Conservation (phyloP, 73 alveolate species). For the Tetrahymena malaccensis region DNA sequence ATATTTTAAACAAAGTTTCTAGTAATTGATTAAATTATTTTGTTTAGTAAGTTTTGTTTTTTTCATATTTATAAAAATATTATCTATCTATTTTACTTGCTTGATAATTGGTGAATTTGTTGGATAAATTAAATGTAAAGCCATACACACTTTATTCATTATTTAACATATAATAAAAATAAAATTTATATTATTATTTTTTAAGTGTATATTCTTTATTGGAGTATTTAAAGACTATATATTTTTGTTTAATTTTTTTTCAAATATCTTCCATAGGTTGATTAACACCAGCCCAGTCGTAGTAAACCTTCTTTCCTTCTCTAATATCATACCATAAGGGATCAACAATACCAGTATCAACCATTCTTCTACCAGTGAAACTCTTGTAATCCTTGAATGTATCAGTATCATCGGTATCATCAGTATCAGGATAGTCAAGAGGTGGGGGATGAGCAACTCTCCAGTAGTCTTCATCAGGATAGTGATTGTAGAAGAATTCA, state of each 20-base stretch:
- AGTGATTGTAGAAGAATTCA: conserved; percentile 29
- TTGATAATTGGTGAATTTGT: background rate
- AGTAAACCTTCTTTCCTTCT: conserved; percentile 38
- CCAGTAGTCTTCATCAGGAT: conserved; percentile 49
- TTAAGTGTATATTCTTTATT: background rate
- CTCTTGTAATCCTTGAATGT: conserved; percentile 23
- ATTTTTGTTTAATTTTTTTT: background rate
- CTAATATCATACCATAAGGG: conserved; percentile 37
- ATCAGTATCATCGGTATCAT: conserved; percentile 48
- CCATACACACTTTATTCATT: background rate
- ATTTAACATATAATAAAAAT: background rate
- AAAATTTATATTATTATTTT: background rate
- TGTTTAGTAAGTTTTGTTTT: background rate
- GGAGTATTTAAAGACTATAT: background rate
- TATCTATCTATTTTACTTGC: background rate
- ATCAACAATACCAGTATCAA: conserved; percentile 37
- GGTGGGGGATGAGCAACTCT: conserved; percentile 49
- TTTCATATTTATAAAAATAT: background rate
- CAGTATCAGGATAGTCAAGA: conserved; percentile 41
- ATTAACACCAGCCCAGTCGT: conserved; percentile 42
- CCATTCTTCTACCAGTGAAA: conserved; percentile 12
- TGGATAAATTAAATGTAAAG: background rate
- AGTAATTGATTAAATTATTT: no score
- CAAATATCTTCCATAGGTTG: conserved; percentile 42
- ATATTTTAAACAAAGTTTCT: no score